Base-by-base conservation (phyloP, 1,284 basidiomycete species). In the Amylostereum chailletii region DNA sequence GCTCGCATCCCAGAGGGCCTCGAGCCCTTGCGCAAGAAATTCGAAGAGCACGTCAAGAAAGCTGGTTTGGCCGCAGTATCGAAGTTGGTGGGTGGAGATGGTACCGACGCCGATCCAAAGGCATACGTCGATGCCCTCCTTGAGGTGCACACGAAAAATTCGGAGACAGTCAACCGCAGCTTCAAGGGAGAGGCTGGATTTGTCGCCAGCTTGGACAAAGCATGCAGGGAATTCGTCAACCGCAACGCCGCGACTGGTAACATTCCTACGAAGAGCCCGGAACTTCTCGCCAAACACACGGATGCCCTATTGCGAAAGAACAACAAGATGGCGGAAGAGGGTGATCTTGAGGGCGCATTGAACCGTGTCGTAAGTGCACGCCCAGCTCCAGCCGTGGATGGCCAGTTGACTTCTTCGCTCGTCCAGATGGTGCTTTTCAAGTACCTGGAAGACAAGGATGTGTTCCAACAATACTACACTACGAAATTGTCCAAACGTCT, bases 381-480 rank as follows among this genome's bases (percentile, higher is more conserved):
- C 31, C 6, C n/a, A 3, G 4, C 6, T 11, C 45, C 50, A 29
- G 45, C 45, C 33, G 5, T 43, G 19, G 6, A 36, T 26, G 45
- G 5, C 7, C 30, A n/a, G n/a, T 32, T 27, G 29, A 27, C 32
- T 32, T 57, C 48, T 53, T 33, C 19, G 3, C 48, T 31, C 44
- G 33, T 38, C 2, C 58, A 95, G 93, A 97, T 98, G 95, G 77
- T 94, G 42, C 75, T 99, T 46, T 99, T 99, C 86, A 97, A 97
- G 69, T 99, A 97, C 66, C 87, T 99, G 58, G 94, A 97, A 66
- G 96, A 99, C 74, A 97, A 97, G 75, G 96, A 99, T 62, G 94
- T 99, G 8, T 99, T 99, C 85, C 95, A 98, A 65, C 93, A 91
- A 42, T 99, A 97, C 77, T 99, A 99, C 74, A 90, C 90, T 42